Base-by-base conservation (phyloP, 495 filamentous ascomycete genomes). In the Saxophila tyrrhenica region DNA sequence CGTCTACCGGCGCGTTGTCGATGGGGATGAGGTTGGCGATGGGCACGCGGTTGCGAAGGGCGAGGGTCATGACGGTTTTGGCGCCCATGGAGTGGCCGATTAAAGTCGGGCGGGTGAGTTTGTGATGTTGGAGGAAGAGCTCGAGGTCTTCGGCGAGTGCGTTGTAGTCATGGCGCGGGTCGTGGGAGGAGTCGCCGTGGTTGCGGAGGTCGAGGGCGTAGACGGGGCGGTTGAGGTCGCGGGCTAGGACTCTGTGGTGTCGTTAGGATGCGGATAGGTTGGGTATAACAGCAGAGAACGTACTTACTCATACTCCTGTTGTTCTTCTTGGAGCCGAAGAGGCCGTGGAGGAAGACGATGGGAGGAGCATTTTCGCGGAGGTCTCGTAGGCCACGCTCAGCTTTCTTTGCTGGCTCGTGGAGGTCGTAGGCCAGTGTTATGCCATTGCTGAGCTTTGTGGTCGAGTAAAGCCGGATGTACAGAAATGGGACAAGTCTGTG, bases 1-100 rank as follows among this genome's bases (percentile, higher is more conserved):
- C 86, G 64, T 90, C 89, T 19, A 92, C 72, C 2, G 92, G 92
- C 5, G 90, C 89, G 64, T 98, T 98, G 73, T 98, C 92, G 3
- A 97, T 89, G 3, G 88, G 73, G 19, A 98, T 76, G 23, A 98
- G 64, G 59, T 79, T 78, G 1, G 73, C 74, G 35, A 95, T 73
- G 0, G 82, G 71, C 13, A 77, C 66, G 0, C 87, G 86, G 0
- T 76, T 69, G 24, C 75, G 73, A 16, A 98, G 78, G 25, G 89
- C 85, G 32, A 97, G 75, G 0, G 86, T 76, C 91, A 97, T 95
- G 50, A 87, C 91, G 2, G 84, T 81, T 75, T 98, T 98, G 38
- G 92, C 92, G 49, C 94, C 94, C 91, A 98, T 98, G 0, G 90
- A 95, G 71, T 98, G 92, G 0, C 92, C 92, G 61, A 98, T 89